Base-by-base conservation (phyloP, 2,329 filamentous ascomycete species). In the Alternaria brassicicola region DNA sequence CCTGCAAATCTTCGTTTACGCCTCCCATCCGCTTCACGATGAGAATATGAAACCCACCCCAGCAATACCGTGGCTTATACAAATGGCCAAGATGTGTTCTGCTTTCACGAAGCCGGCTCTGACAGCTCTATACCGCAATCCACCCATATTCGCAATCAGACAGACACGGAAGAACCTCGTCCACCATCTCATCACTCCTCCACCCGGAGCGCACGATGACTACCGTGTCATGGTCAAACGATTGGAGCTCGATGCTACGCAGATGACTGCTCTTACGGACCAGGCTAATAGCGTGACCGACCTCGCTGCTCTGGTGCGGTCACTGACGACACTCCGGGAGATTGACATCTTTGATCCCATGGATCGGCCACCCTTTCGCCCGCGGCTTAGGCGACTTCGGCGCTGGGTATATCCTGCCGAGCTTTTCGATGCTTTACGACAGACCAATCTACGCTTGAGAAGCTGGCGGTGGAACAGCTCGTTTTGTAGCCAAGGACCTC, bases 71-170 rank as follows among this genome's bases (percentile, higher is more conserved):
- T 92, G 89, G 89, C 84, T 96, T 6, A 76, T 89, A 9, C 80
- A 82, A n/a, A 79, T 85, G 42, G 86, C 89, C 33, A 81, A 83
- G 2, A 78, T 87, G 15, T 93, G 66, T 68, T 85, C 82, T 49
- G 75, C 82, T 2, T 92, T 93, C 56, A 79, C 85, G 0, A 91
- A 93, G 67, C 89, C 92, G 5, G 90, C 90, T 2, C 77, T 95
- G 49, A 87, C 87, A 5, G 88, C 86, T 1, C 81, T 96, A 5
- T 95, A 95, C 73, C 82, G 84, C 45, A 86, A 82, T 5, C 91
- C 91, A 8, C 87, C 88, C 1, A 79, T 95, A 42, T 82, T 84
- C 57, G 81, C 83, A 1, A 76, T 81, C 33, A 75, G 78, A 31
- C 82, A 84, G 61, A 79, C 80, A 12, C 81, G 71, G 12, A 72